Evolutionary conservation across 805 yeast genomes (phyloP), one percentile per base, ranked within the genome.

Genomic region (Candida hungchunana): DNA sequence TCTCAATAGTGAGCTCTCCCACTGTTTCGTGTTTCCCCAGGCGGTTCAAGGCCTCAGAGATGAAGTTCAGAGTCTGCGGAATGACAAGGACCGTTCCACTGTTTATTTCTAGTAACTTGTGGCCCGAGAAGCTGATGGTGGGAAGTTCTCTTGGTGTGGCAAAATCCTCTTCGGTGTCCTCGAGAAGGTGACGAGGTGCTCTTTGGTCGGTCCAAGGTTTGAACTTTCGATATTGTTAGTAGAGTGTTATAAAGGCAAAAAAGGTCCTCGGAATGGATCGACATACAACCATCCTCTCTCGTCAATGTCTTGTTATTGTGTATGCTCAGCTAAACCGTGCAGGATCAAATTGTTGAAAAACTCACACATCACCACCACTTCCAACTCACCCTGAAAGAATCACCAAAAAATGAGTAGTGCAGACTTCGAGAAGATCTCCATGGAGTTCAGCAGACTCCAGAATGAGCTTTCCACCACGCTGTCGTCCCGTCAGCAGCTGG

Each of bases 401-500:
- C 30, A 27, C 28, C 16, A 18, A 19, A 59, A 9, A 58, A 63
- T 44, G 39, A 38, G 35, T 19, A 60, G 58, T 32, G 57, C 53
- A 32, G 61, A 66, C 31, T 63, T 71, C 40, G 75, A 71, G 44
- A 47, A 59, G 47, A 59, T 63, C 34, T 70, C 75, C 29, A 48
- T 69, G 32, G 67, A 61, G 42, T 71, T 63, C 67, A 69, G 59
- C 47, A 51, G 62, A 26, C 58, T 66, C 9, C 82, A 77, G 48
- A 59, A 59, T 32, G 59, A 62, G 17, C 57, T 77, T 31, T 62
- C 60, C 39, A 82, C 76, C 34, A 64, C 77, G 28, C 69, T 88
- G 24, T 65, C 75, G 5, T 77, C 87, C 10, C 78, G 97, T 53
- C 95, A 90, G 47, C 76, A 80, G 54, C 71, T 93, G 30, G 99